Evolutionary conservation across 176 grass and related monocot genomes (phyloP).

Genomic region (Melocanna baccifera): DNA sequence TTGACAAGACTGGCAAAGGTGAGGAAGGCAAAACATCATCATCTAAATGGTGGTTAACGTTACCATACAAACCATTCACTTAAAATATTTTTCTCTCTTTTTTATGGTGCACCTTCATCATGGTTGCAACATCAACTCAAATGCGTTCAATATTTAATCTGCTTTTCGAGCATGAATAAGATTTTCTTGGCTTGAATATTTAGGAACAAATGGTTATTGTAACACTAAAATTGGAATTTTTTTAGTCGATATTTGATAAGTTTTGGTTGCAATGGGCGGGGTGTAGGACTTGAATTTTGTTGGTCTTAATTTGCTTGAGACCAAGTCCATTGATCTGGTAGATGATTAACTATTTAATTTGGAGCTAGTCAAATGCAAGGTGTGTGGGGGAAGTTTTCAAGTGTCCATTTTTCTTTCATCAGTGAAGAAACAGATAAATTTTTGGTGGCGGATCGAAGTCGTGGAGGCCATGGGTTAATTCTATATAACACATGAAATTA

Average conservation of each 20-base stretch:
- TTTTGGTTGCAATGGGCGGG: neutral
- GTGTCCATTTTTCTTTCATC: neutral
- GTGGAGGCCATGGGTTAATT: neutral
- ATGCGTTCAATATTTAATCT: neutral
- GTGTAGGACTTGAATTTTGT: neutral
- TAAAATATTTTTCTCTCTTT: neutral
- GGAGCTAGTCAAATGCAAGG: neutral
- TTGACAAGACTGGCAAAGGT: neutral
- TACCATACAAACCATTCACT: neutral
- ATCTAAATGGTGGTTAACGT: slow-evolving; percentile 13
- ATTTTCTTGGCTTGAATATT: neutral
- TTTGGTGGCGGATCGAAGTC: neutral
- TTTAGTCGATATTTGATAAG: neutral
- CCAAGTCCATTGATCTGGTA: neutral
- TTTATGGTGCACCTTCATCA: neutral
- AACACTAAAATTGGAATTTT: neutral
- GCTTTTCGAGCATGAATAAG: neutral
- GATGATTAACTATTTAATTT: neutral
- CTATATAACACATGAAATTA: neutral
- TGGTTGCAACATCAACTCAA: neutral
- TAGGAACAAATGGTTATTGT: neutral
- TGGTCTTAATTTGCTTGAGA: neutral
- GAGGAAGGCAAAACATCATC: neutral
- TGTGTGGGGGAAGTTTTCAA: neutral
- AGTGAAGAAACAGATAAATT: neutral